Base-by-base conservation (phyloP, 148 eudicot genomes). In the Vaccinium darrowii region DNA sequence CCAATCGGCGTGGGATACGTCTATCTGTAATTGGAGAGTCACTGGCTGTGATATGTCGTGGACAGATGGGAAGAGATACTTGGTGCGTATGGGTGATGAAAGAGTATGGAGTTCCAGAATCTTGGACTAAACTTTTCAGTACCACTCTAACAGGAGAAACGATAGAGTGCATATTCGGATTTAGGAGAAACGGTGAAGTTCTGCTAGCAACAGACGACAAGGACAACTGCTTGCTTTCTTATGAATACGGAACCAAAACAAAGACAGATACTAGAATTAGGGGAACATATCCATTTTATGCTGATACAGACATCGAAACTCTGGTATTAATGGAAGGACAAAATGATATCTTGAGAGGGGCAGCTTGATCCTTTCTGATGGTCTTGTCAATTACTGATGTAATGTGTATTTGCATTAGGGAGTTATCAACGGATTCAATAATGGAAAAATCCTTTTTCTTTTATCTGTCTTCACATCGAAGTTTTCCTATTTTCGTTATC, bases 61-160 rank as follows among this genome's bases (percentile, higher is more conserved):
- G 8, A 76, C 67, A 84, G 23, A 56, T 9, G 7, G 86, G 62
- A 13, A 43, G 18, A 8, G 88, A 71, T 62, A 43, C 47, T 43
- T 87, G 88, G 51, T 54, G 76, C 14, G 84, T 89, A 8, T 89
- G 91, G 91, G 84, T 85, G 36, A 87, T 89, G 89, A 86, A 54
- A 39, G 87, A 84, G 15, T 84, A 85, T 78, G 89, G 88, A 15
- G 85, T 82, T 57, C 30, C 13, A 18, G 82, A 69, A 77, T 85
- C 91, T 7, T 89, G 88, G 88, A 56, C 84, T 27, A 86, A 74
- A 43, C n/a, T 86, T 33, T 82, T 43, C 25, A 84, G 39, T 56
- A 23, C 84, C 52, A 56, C 47, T 30, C 39, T 86, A 16, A 56
- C 73, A 2, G 79, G 47, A 33, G 36, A 33, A 36, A 49, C 21